Conservation (phyloP, 164 flowering plant genomes). For the Warburgia ugandensis region DNA sequence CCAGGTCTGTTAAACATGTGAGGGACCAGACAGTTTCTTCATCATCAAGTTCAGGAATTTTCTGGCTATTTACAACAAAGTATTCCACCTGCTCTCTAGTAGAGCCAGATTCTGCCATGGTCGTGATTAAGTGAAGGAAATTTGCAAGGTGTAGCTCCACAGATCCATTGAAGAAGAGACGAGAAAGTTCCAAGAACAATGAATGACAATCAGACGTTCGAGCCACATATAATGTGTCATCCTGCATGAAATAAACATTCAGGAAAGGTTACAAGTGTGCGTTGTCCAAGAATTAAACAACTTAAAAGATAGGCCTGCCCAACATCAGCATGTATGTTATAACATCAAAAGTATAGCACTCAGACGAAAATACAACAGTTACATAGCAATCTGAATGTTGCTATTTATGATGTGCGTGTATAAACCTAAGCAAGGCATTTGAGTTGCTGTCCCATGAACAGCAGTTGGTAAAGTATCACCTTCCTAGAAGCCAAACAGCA, state of each 20-base stretch:
- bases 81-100: conserved; percentile 60
- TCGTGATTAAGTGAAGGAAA: conserved; percentile 88
- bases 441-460: too few species aligned
- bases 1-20: conserved; percentile 14
- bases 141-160: conserved; percentile 76
- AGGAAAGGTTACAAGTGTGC: background rate
- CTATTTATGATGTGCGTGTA: too few species aligned
- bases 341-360: background rate
- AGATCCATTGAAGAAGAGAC: conserved; percentile 49
- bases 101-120: conserved; percentile 83
- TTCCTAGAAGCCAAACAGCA: too few species aligned
- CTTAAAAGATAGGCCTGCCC: background rate
- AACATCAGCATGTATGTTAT: too few species aligned
- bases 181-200: conserved; percentile 77
- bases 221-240: conserved; percentile 45
- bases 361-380: too few species aligned
- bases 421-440: too few species aligned
- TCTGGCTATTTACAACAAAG: conserved; percentile 72
- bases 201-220: conserved; percentile 56
- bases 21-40: conserved; percentile 71
- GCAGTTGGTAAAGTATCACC: too few species aligned
- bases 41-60: conserved; percentile 57
- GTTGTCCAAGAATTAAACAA: too few species aligned
- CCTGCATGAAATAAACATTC: conserved; percentile 37
- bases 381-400: too few species aligned